Evolutionary conservation across 1,284 basidiomycete species (phyloP), one percentile per base, ranked within the genome.

Genomic region (Pyrrhoderma noxium): DNA sequence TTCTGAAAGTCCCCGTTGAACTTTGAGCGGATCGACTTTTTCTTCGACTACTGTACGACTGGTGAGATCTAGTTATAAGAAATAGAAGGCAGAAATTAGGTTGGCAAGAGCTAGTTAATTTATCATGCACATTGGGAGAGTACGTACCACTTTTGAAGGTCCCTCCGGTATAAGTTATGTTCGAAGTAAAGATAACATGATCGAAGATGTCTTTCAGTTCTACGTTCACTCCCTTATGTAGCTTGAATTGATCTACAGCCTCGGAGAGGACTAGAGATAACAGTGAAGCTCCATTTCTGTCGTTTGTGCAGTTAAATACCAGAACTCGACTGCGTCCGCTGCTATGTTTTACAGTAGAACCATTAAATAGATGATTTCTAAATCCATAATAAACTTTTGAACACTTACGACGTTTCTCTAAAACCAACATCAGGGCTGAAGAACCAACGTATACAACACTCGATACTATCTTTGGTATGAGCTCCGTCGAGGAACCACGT

Each of bases 401-500:
- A n/a, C n/a, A n/a, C 37, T 44, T 38, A 55, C 49, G 27, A 34
- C 58, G 41, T 36, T 56, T 56, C 23, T 59, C 54, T 11, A 51
- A 49, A 3, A 61, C 56, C 45, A 84, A 60, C 69, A 3, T 67
- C 67, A 2, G 82, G 76, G 51, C 68, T 73, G 36, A 78, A 76
- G 62, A 85, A 95, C 96, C 96, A 99, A 55, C 87, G 73, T 16
- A 89, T 79, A 60, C 94, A 95, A 54, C 83, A 90, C 42, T 79
- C 75, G 25, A 99, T 72, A 61, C 92, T 96, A 65, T 99, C 96
- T 11, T 80, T 70, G 0, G 96, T 99, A 65, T 99, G 96, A 11
- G 95, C 94, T 1, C 96, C 96, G 65, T 99, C 96, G 21, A 99
- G 72, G 65, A 85, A 91, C 93, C 93, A 99, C 1, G 80, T 89